phyloP scores from a whole-genome alignment of 2,329 filamentous ascomycete species.

The Paracorniculantispora psalliotae region DNA sequence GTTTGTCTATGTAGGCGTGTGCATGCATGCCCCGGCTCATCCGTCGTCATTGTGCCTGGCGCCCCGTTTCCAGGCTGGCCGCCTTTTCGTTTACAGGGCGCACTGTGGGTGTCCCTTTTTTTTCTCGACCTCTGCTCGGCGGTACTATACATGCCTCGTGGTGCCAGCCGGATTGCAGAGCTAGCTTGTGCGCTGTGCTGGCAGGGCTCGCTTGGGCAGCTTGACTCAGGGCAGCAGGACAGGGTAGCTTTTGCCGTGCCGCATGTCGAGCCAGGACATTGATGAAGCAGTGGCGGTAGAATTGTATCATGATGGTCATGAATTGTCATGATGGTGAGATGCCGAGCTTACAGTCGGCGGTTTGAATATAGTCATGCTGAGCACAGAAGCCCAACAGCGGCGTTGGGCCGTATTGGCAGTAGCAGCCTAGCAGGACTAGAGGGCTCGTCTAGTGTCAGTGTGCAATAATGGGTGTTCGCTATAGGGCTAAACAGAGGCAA shows the following conservation, averaged over 20 bases:
- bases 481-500: neutral
- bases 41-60: conserved; percentile 14
- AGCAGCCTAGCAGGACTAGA: neutral
- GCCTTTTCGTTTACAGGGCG: neutral
- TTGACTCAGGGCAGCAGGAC: neutral
- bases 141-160: neutral
- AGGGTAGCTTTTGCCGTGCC: neutral
- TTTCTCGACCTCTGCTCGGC: neutral
- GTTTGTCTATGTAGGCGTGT: neutral
- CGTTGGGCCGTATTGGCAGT: neutral
- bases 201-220: neutral
- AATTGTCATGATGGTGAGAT: neutral
- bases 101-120: neutral
- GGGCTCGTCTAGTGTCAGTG: neutral
- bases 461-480: neutral
- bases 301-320: no score
- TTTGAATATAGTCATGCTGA: neutral
- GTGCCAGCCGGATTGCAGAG: neutral
- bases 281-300: neutral
- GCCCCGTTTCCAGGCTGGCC: neutral
- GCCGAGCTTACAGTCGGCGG: neutral
- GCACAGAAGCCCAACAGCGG: neutral
- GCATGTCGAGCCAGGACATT: neutral
- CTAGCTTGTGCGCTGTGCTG: neutral
- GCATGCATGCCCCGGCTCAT: conserved; percentile 9